These are phyloP conservation scores for Fragaria ananassa DNA, from an alignment of 306 rosid genomes.

Conservation along the genomic window DNA sequence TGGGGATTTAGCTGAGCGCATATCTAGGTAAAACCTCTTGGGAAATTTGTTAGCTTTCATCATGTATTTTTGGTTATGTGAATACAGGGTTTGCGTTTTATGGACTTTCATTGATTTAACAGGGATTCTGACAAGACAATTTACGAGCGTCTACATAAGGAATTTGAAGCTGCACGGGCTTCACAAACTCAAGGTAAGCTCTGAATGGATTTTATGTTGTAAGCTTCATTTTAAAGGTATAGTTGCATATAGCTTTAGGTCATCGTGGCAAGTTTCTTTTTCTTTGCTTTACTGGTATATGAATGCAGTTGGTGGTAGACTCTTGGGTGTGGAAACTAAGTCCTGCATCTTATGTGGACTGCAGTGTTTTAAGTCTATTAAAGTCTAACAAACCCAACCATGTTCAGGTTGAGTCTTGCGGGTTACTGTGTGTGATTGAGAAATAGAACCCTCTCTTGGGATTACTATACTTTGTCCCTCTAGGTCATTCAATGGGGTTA, in stretches of 20 bases:
- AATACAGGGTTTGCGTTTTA: background rate
- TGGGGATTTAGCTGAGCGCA: constrained; percentile 73
- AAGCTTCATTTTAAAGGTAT: constrained; percentile 5
- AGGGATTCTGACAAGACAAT: constrained; percentile 93
- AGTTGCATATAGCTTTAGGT: background rate
- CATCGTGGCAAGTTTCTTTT: background rate
- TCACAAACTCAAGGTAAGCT: constrained; percentile 77
- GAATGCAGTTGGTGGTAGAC: background rate
- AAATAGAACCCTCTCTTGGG: background rate
- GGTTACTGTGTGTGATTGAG: background rate
- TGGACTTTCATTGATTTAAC: constrained; percentile 6
- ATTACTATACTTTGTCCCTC: background rate
- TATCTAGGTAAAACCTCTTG: constrained; percentile 57
- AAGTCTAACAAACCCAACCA: background rate
- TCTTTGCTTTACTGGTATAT: background rate
- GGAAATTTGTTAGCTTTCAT: constrained; percentile 3
- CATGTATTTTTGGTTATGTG: constrained; percentile 1
- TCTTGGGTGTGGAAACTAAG: background rate
- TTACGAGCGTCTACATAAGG: constrained; percentile 73
- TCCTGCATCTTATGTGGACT: background rate
- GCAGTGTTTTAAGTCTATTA: background rate
- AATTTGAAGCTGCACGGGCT: constrained; percentile 81
- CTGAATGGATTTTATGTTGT: constrained; percentile 9
- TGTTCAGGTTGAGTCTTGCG: background rate
- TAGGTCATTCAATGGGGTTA: background rate